Evolutionary conservation across 768 basidiomycete species (phyloP), one percentile per base, ranked within the genome.

Genomic region (Serpula lacrymans): DNA sequence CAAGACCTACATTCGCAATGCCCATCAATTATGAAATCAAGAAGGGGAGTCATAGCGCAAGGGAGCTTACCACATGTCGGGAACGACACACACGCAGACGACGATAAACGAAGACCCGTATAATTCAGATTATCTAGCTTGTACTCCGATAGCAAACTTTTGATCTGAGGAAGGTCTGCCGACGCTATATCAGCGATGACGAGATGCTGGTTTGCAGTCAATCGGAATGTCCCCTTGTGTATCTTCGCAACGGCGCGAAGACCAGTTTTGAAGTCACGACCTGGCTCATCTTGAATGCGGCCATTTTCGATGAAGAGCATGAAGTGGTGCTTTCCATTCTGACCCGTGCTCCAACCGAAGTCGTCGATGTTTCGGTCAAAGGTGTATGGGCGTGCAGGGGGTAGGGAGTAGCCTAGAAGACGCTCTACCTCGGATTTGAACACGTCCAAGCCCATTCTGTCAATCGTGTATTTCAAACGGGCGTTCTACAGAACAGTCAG

Each of bases 301-400:
- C 96, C 95, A 55, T 99, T 99, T 70, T 99, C 96, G 60, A 99
- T 87, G 65, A 93, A 98, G 62, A 86, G 71, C 37, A 85, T 91
- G 64, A 92, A 93, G 62, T 98, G 92, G 56, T 92, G 85, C 49
- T 74, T 80, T 45, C 92, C 93, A 53, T 97, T 83, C 54, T 84
- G 73, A 38, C 91, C 92, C 13, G 78, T 84, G 41, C 78, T 68
- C 96, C 96, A 99, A 31, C 96, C 96, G 51, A 80, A 98, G 58
- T 94, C 84, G 63, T 99, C 96, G 52, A 92, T 67, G 66, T 97
- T 98, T 49, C 80, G 74, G 52, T 90, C 82, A 60, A 99, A 97
- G 22, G 73, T 65, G 71, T 74, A 97, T 5, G 82, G 72, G 10
- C 86, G 82, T 3, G 82, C 79, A 12, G 91, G 84, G 31, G 67